A percentile compares a stretch with the other conserved stretches of the same genome.
Evolutionary conservation across 805 yeast genomes (phyloP).

Genomic region (Saccharomycopsis sp.): DNA sequence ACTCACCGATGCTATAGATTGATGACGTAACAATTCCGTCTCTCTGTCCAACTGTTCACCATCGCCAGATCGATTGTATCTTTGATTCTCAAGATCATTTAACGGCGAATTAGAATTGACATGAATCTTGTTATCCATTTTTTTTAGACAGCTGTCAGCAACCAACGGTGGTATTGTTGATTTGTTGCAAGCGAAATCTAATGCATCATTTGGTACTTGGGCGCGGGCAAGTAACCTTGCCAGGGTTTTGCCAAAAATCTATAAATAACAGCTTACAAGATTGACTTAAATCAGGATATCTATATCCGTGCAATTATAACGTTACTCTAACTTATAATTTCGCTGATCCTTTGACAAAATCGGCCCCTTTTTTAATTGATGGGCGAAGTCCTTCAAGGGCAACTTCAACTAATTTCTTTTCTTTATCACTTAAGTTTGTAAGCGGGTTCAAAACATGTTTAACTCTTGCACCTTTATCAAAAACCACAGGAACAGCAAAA

Average conservation of each 20-base stretch:
- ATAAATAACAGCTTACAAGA: too few species aligned
- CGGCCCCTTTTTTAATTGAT: constrained; percentile 54
- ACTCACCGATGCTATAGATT: constrained; percentile 14
- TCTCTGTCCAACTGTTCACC: background rate
- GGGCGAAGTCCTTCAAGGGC: constrained; percentile 48
- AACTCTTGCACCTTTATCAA: constrained; percentile 46
- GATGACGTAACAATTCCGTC: constrained; percentile 7
- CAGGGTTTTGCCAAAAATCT: too few species aligned
- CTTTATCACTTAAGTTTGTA: constrained; percentile 38
- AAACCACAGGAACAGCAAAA: constrained; percentile 56
- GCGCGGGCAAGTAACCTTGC: too few species aligned
- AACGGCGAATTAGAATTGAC: too few species aligned
- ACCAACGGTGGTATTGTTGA: too few species aligned
- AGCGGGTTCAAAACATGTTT: constrained; percentile 46
- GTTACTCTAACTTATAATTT: constrained; percentile 1
- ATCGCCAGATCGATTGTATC: background rate
- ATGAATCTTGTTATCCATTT: too few species aligned
- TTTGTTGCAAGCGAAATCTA: too few species aligned
- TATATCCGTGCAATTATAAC: too few species aligned
- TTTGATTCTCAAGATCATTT: background rate
- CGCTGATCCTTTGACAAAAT: constrained; percentile 30
- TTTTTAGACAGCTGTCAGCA: too few species aligned
- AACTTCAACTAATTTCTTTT: constrained; percentile 44
- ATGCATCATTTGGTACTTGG: too few species aligned
- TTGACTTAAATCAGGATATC: too few species aligned